Base-by-base conservation (phyloP, 345 rosid genomes). In the Heritiera littoralis region DNA sequence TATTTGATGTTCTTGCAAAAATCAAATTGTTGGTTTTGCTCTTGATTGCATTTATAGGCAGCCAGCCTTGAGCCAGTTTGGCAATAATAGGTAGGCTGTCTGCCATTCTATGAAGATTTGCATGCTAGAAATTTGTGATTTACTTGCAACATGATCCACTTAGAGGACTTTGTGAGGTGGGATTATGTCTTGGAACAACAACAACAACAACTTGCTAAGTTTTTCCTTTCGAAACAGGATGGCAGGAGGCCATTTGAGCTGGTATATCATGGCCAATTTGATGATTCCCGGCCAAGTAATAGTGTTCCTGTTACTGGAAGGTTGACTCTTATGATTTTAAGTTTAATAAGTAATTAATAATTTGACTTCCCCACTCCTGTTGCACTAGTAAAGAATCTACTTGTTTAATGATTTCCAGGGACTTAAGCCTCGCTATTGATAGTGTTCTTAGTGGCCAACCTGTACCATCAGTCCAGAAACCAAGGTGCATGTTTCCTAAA, bases 181-280 rank as follows among this genome's bases (percentile, higher is more conserved):
- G 45, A 15, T 76, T 30, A 54, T 14, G 48, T 23, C 63, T 52
- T 35, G 48, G 56, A 41, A 18, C 4, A 45, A 68, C 15, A 2
- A 35, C 7, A 14, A 12, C 18, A 17, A 2, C 45, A 49, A 60
- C 56, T 48, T 76, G 28, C 45, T 23, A 54, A 43, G 11, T 23
- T 60, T 30, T 64, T 35, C 35, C 32, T 18, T 15, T 28, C 81
- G 35, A 66, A 75, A 80, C 85, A 95, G 98, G 94, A 86, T 80
- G 97, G 97, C 52, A 87, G 95, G 56, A 89, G 98, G 86, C 98
- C 98, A 72, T 93, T 91, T 86, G 93, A 92, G 88, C 90, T 95
- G 43, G 92, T 92, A 61, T 95, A 93, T 89, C 98, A 90, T 55
- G 98, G 98, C 49, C 98, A 93, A 23, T 95, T 90, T 86, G 95